A percentile compares a stretch with the other conserved stretches of the same genome.
Evolutionary conservation across 1,284 basidiomycete genomes (phyloP).

Genomic region (Xanthoconium separans): DNA sequence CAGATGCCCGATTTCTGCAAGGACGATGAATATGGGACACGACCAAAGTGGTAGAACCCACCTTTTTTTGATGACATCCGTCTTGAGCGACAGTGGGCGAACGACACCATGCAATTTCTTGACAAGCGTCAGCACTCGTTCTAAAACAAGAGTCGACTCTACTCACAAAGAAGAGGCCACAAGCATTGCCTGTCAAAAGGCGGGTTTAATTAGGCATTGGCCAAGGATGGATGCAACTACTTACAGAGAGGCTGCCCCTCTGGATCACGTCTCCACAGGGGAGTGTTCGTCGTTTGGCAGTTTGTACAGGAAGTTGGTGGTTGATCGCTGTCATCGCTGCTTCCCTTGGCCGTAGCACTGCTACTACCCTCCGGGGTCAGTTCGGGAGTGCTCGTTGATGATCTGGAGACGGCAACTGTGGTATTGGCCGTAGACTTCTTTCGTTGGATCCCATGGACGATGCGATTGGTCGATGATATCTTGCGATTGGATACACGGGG

Average conservation of each 20-base stretch:
- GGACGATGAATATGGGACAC: slow-evolving; percentile 6
- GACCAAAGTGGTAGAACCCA: slow-evolving; percentile 29
- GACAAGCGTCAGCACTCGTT: slow-evolving; percentile 18
- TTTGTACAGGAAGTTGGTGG: slow-evolving; percentile 88
- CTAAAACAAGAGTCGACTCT: slow-evolving; percentile 1
- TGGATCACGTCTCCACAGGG: slow-evolving; percentile 92
- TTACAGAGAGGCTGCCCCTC: slow-evolving; percentile 92
- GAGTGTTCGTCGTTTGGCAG: slow-evolving; percentile 94
- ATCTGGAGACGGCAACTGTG: slow-evolving; percentile 39
- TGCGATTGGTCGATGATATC: slow-evolving; percentile 59
- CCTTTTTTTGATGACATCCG: slow-evolving; percentile 98
- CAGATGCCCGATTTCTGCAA: slow-evolving; percentile 73
- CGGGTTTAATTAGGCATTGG: slow-evolving; percentile 9
- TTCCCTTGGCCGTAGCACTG: slow-evolving; percentile 38
- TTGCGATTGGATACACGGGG: slow-evolving; percentile 43
- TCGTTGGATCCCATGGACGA: slow-evolving; percentile 50
- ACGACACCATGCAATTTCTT: slow-evolving; percentile 96
- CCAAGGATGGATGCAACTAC: slow-evolving; percentile 19
- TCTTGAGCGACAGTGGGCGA: slow-evolving; percentile 90
- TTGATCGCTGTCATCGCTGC: slow-evolving; percentile 65
- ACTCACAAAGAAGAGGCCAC: slow-evolving; percentile 88
- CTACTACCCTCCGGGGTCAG: slow-evolving; percentile 35
- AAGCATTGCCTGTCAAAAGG: slow-evolving; percentile 65
- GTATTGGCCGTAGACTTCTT: slow-evolving; percentile 46
- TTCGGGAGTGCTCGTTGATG: slow-evolving; percentile 58